Evolutionary conservation across 1,284 basidiomycete species (phyloP).

Genomic region (Neolentinus lepideus): DNA sequence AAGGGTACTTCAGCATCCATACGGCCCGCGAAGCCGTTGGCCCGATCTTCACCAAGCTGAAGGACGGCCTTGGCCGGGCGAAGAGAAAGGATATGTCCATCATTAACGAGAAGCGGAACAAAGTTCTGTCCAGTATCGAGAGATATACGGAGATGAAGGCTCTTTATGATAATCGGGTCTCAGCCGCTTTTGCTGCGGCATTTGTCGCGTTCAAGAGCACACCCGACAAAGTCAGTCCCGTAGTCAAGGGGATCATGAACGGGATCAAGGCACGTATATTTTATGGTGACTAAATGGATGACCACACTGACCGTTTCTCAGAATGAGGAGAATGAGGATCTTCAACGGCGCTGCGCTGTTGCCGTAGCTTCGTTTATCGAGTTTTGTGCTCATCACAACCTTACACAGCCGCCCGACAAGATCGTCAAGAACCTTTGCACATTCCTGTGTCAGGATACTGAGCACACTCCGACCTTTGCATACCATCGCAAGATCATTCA

Average conservation of each 20-base stretch:
- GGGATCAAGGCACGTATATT: conserved; percentile 78
- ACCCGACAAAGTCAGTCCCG: conserved; percentile 91
- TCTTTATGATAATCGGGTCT: conserved; percentile 84
- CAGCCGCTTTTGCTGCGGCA: conserved; percentile 85
- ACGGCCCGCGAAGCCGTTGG: conserved; percentile 74
- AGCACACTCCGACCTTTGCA: conserved; percentile 86
- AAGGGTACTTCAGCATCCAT: conserved; percentile 74
- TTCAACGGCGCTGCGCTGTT: conserved; percentile 86
- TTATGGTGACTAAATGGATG: not conserved
- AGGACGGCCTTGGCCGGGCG: conserved; percentile 63
- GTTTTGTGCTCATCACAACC: conserved; percentile 69
- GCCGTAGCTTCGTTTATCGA: conserved; percentile 87
- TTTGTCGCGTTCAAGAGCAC: conserved; percentile 81
- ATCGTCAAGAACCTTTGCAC: conserved; percentile 97
- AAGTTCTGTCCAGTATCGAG: conserved; percentile 72
- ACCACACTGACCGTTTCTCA: conserved; percentile 22
- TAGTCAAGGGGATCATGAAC: conserved; percentile 97
- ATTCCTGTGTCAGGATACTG: conserved; percentile 90
- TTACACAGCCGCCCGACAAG: conserved; percentile 74
- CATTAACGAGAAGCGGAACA: conserved; percentile 74
- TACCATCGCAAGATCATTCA: conserved; percentile 50
- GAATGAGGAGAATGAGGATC: conserved; percentile 86
- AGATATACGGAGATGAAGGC: conserved; percentile 82
- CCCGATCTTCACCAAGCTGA: conserved; percentile 68
- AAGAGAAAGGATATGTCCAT: conserved; percentile 67